A percentile compares a stretch with the other conserved stretches of the same genome.
phyloP scores from a whole-genome alignment of 176 grass and related monocot species.

The Cenchrus americanus region DNA sequence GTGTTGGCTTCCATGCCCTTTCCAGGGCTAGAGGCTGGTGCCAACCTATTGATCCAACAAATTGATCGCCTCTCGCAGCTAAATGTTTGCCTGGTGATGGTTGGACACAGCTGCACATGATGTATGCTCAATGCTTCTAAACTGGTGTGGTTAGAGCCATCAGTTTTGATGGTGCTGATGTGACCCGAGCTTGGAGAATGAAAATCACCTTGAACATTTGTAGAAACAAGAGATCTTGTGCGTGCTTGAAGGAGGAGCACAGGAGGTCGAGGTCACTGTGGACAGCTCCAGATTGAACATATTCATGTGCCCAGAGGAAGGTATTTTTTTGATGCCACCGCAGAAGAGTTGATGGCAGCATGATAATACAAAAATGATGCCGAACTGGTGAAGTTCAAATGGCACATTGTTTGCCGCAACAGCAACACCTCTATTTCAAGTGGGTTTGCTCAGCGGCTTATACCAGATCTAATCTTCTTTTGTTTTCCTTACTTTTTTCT shows the following conservation, averaged over 20 bases:
- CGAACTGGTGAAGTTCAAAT: conserved; percentile 18
- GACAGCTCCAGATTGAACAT: conserved; percentile 21
- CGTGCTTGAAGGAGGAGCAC: neutral
- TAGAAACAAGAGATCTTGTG: neutral
- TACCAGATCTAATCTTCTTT: neutral
- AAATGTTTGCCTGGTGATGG: neutral
- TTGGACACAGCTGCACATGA: conserved; percentile 8
- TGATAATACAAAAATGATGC: neutral
- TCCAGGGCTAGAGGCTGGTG: conserved; percentile 27
- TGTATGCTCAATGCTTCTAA: neutral
- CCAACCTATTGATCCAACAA: neutral
- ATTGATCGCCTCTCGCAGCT: neutral
- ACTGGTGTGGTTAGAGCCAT: neutral
- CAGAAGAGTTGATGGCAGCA: neutral
- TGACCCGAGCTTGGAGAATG: neutral
- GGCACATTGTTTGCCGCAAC: conserved; percentile 10
- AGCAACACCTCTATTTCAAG: neutral
- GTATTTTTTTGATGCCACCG: neutral
- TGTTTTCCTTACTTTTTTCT: too few species aligned
- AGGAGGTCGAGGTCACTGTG: neutral
- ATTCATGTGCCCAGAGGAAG: neutral
- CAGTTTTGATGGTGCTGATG: conserved; percentile 19
- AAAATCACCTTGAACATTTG: neutral
- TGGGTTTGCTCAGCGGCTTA: conserved; percentile 1
- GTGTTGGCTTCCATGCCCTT: conserved; percentile 14